Evolutionary conservation across 1,284 basidiomycete species (phyloP).

Genomic region (Leccinum variabile): DNA sequence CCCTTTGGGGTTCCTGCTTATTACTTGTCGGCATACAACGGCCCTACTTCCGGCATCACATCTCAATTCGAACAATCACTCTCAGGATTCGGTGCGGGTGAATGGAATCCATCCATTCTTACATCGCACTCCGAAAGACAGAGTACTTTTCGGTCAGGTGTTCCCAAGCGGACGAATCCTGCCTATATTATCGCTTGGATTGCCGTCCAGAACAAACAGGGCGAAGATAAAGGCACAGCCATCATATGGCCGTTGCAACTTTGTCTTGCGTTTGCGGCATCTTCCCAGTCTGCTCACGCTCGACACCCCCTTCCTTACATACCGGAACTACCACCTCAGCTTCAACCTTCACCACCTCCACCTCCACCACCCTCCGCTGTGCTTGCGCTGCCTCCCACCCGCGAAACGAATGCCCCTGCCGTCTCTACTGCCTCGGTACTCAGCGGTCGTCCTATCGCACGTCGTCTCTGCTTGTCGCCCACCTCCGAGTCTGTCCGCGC

Average conservation of each 20-base stretch:
- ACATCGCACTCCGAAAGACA: conserved; percentile 22
- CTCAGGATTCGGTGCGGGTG: conserved; percentile 54
- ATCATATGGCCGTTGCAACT: conserved; percentile 68
- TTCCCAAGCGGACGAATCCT: conserved; percentile 20
- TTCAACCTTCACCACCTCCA: conserved; percentile 59
- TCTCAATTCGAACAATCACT: conserved; percentile 63
- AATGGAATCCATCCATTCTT: conserved; percentile 41
- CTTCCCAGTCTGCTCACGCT: conserved; percentile 39
- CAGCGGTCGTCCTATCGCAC: conserved; percentile 20
- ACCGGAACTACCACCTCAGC: conserved; percentile 62
- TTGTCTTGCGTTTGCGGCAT: conserved; percentile 50
- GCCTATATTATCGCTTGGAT: conserved; percentile 71
- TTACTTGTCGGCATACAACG: conserved; percentile 61
- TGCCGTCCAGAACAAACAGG: conserved; percentile 69
- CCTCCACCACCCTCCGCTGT: conserved; percentile 25
- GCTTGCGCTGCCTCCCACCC: conserved; percentile 17
- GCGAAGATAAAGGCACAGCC: conserved; percentile 73
- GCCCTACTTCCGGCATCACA: conserved; percentile 60
- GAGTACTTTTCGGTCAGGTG: conserved; percentile 14
- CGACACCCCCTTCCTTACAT: conserved; percentile 52
- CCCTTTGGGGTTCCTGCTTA: conserved; percentile 73
- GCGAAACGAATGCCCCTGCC: conserved; percentile 4
- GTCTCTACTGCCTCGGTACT: conserved; percentile 17
- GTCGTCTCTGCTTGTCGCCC: conserved; percentile 23
- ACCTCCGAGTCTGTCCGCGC: conserved; percentile 29